These are phyloP conservation scores for Kwoniella shandongensis DNA, from an alignment of 768 basidiomycete genomes.

Conservation along the genomic window DNA sequence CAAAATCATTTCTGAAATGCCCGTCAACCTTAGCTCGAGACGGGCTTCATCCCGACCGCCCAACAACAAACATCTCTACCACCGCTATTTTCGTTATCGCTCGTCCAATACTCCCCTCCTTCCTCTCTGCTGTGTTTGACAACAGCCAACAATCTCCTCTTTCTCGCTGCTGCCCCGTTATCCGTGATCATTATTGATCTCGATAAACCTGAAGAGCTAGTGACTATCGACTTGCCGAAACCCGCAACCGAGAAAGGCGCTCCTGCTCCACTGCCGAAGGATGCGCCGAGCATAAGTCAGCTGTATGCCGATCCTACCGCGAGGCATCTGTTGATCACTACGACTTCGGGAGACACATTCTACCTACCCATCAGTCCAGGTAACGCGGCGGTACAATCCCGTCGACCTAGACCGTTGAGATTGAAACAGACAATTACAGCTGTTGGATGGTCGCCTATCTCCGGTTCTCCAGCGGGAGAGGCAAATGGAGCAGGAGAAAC, in stretches of 20 bases:
- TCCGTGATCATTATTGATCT: constrained; percentile 84
- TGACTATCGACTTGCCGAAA: constrained; percentile 67
- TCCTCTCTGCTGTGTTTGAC: constrained; percentile 78
- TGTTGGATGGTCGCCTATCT: constrained; percentile 82
- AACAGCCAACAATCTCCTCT: constrained; percentile 81
- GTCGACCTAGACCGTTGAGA: constrained; percentile 73
- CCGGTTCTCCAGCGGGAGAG: constrained; percentile 57
- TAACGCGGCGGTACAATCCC: constrained; percentile 54
- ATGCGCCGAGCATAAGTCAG: constrained; percentile 62
- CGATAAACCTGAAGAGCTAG: constrained; percentile 77
- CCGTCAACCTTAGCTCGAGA: constrained; percentile 55
- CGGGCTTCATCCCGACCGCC: constrained; percentile 51
- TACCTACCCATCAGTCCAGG: constrained; percentile 65
- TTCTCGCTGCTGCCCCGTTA: constrained; percentile 77
- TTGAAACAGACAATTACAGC: constrained; percentile 88
- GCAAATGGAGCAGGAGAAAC: constrained; percentile 5
- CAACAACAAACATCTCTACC: constrained; percentile 27
- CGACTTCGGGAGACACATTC: constrained; percentile 87
- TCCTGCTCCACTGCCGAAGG: constrained; percentile 60
- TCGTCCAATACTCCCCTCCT: constrained; percentile 82
- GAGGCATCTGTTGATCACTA: constrained; percentile 82
- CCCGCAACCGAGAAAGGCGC: constrained; percentile 56
- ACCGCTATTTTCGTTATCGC: constrained; percentile 48
- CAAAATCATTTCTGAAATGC: not conserved
- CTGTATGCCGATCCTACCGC: constrained; percentile 92